phyloP scores from a whole-genome alignment of 257 asterid species.

The Nicotiana otophora region DNA sequence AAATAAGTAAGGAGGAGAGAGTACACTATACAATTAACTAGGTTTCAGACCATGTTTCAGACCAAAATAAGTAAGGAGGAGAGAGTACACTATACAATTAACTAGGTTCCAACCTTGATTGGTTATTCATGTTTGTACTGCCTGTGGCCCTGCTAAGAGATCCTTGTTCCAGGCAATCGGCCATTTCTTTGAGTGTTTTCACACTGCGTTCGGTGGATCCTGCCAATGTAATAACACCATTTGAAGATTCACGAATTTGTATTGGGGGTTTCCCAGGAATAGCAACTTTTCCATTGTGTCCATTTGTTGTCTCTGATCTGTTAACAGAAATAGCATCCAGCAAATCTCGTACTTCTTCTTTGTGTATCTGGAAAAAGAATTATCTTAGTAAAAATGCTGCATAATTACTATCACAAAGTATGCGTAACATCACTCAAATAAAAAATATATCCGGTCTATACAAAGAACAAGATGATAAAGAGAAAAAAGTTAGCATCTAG shows the following conservation, averaged over 20 bases:
- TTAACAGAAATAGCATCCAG: constrained; percentile 51
- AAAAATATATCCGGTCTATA: not conserved
- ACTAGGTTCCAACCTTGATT: constrained; percentile 58
- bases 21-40: too few relatives aligned
- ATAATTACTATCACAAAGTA: not conserved
- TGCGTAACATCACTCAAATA: not conserved
- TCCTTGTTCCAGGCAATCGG: constrained; percentile 92
- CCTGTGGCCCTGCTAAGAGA: constrained; percentile 94
- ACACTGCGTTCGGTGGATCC: constrained; percentile 91
- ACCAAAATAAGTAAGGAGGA: not conserved
- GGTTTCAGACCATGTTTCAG: not conserved
- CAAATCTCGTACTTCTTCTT: constrained; percentile 97
- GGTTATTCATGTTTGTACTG: constrained; percentile 97
- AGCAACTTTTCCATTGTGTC: constrained; percentile 57
- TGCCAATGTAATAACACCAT: constrained; percentile 96
- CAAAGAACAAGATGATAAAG: constrained; percentile 1
- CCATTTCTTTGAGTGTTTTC: constrained; percentile 86
- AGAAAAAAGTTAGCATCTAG: not conserved
- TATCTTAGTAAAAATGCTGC: not conserved
- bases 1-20: too few relatives aligned
- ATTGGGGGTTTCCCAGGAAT: constrained; percentile 81
- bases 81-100: not conserved
- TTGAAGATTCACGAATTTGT: constrained; percentile 96
- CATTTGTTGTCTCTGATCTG: constrained; percentile 67
- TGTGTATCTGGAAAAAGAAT: constrained; percentile 64